Percentiles rank a stretch among this genome's conserved stretches.
Evolutionary conservation across 2,329 filamentous ascomycete species (phyloP).

Genomic region (Seiridium unicorne): DNA sequence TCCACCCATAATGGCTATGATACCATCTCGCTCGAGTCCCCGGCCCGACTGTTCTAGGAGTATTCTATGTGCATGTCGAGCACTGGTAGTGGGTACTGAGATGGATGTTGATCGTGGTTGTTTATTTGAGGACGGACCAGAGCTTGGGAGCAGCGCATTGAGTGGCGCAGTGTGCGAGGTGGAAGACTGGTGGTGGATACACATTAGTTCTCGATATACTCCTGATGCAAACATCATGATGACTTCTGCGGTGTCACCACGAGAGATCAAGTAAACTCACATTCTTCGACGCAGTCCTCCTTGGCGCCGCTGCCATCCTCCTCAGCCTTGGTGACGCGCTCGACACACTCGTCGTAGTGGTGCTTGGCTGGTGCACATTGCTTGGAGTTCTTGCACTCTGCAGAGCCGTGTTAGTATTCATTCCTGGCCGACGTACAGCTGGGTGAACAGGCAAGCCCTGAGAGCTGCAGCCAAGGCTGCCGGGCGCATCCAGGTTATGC

Average conservation of each 20-base stretch:
- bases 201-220: not conserved
- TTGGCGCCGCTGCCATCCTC: slow-evolving; percentile 65
- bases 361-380: slow-evolving; percentile 88
- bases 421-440: not conserved
- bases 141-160: slow-evolving; percentile 95
- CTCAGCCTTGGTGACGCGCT: slow-evolving; percentile 76
- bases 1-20: slow-evolving; percentile 9
- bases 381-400: slow-evolving; percentile 87
- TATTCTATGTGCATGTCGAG: slow-evolving; percentile 16
- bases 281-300: slow-evolving; percentile 99
- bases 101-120: slow-evolving; percentile 9
- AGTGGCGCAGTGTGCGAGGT: slow-evolving; percentile 93
- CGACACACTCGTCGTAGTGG: slow-evolving; percentile 97
- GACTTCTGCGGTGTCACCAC: not conserved
- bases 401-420: not conserved
- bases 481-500: too few relatives aligned
- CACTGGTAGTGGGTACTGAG: slow-evolving; percentile 13
- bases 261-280: slow-evolving; percentile 57
- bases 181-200: slow-evolving; percentile 72
- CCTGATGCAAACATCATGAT: not conserved
- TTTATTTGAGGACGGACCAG: slow-evolving; percentile 88
- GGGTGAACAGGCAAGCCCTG: not conserved
- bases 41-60: slow-evolving; percentile 18
- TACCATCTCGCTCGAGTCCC: slow-evolving; percentile 12
- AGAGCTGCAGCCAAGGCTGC: not conserved